phyloP scores from a whole-genome alignment of 2,329 filamentous ascomycete species.

The Trichoderma koningiopsis region DNA sequence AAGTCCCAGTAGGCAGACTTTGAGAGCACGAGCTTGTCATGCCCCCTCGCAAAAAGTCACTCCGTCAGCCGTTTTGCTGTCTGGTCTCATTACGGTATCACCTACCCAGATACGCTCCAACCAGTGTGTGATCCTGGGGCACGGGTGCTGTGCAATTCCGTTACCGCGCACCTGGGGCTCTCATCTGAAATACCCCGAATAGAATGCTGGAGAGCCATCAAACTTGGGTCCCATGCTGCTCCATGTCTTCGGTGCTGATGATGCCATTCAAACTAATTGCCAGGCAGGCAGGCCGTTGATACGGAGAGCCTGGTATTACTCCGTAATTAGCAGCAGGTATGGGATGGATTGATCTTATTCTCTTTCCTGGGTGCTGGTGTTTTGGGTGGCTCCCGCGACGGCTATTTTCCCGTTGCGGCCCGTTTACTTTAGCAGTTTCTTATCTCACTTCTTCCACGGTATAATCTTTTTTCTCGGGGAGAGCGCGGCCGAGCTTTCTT shows the following conservation, averaged over 20 bases:
- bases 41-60: neutral
- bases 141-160: slow-evolving; percentile 9
- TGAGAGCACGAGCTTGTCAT: neutral
- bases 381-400: neutral
- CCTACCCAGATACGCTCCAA: neutral
- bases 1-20: neutral
- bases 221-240: neutral
- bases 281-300: neutral
- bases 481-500: neutral
- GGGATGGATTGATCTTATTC: neutral
- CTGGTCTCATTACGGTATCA: neutral
- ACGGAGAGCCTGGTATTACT: neutral
- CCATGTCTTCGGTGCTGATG: neutral
- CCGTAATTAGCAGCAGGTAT: neutral
- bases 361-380: too few relatives aligned
- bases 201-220: neutral
- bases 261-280: slow-evolving; percentile 4
- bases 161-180: slow-evolving; percentile 1
- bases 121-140: slow-evolving; percentile 1
- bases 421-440: neutral
- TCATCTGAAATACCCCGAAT: neutral
- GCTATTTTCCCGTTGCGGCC: slow-evolving; percentile 21
- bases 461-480: neutral
- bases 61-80: neutral
- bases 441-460: neutral